Conservation (phyloP, 352 stramenopile species). For the Globisporangium irregulare region DNA sequence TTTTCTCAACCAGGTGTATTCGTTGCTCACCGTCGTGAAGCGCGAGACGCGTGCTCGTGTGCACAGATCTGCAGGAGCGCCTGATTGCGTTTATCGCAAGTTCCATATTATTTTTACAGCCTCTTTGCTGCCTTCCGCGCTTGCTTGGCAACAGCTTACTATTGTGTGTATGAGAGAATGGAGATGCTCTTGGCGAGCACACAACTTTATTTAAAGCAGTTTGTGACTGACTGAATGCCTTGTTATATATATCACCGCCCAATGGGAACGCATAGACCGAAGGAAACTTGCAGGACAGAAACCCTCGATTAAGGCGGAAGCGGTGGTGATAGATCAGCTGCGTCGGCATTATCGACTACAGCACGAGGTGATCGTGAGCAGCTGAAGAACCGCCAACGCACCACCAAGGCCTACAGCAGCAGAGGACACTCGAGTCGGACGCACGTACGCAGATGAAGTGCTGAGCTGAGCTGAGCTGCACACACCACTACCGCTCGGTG, state of each 20-base stretch:
- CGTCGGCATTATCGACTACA: neutral
- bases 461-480: neutral
- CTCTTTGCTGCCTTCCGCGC: neutral
- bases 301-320: neutral
- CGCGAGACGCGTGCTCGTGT: neutral
- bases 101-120: neutral
- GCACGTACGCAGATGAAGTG: neutral
- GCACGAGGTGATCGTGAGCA: no score
- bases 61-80: neutral
- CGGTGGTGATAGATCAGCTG: neutral
- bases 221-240: neutral
- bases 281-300: neutral
- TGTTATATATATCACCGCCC: neutral
- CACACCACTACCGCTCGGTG: neutral
- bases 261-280: neutral
- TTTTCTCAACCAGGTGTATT: neutral
- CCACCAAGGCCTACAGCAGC: neutral
- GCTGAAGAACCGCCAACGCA: neutral
- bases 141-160: neutral
- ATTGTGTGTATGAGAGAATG: neutral
- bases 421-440: neutral
- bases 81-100: neutral
- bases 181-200: neutral
- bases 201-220: neutral
- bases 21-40: neutral